Evolutionary conservation across 345 rosid genomes (phyloP).

Genomic region (Salix dunnii): DNA sequence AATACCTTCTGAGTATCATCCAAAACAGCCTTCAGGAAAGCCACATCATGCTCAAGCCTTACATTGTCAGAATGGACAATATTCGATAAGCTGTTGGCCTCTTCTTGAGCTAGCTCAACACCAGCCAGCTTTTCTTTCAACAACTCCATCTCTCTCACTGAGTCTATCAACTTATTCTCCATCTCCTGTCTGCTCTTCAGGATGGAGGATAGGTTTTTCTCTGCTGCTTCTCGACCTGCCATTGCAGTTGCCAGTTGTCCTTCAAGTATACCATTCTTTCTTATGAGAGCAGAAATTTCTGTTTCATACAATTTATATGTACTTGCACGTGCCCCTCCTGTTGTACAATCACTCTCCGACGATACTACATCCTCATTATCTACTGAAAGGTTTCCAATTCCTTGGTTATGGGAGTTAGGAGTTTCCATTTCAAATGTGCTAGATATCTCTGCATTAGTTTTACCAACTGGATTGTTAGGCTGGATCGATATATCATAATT

Average conservation of each 20-base stretch:
- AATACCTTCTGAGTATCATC: slow-evolving; percentile 93
- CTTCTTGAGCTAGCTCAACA: slow-evolving; percentile 78
- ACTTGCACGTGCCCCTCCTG: slow-evolving; percentile 53
- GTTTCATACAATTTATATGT: slow-evolving; percentile 70
- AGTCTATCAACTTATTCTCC: slow-evolving; percentile 64
- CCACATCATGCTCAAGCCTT: slow-evolving; percentile 96
- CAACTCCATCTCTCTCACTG: slow-evolving; percentile 72
- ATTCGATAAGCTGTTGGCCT: slow-evolving; percentile 77
- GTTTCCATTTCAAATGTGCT: slow-evolving; percentile 44
- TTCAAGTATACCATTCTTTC: slow-evolving; percentile 71
- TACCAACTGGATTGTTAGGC: slow-evolving; percentile 36
- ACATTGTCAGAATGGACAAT: slow-evolving; percentile 93
- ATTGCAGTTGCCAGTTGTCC: slow-evolving; percentile 71
- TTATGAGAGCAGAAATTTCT: slow-evolving; percentile 61
- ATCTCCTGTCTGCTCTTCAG: slow-evolving; percentile 73
- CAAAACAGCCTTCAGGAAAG: slow-evolving; percentile 90
- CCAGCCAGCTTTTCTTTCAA: slow-evolving; percentile 81
- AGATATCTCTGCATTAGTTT: slow-evolving; percentile 42
- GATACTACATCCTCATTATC: slow-evolving; percentile 42
- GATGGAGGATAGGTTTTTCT: slow-evolving; percentile 64
- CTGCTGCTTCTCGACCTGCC: slow-evolving; percentile 64
- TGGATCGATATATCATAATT: slow-evolving; percentile 32
- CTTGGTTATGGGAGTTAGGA: slow-evolving; percentile 32
- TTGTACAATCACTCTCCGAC: slow-evolving; percentile 42
- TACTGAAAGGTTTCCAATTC: slow-evolving; percentile 37